Percentiles rank a stretch among this genome's conserved stretches.
Conservation (phyloP, 176 grass and related monocot genomes). For the Avena insularis region DNA sequence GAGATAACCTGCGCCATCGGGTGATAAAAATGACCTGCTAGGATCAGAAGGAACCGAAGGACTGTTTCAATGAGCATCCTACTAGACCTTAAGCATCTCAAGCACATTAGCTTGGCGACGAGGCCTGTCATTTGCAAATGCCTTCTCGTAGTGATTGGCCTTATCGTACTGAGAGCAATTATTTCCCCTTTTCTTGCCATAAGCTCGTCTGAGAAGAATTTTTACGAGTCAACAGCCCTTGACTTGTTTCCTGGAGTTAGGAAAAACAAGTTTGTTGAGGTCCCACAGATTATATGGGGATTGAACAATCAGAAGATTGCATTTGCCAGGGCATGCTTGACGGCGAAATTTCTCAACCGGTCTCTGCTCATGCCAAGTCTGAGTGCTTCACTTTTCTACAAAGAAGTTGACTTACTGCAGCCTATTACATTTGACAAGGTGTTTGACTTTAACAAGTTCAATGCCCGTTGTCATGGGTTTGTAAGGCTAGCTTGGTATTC, state of each 20-base stretch:
- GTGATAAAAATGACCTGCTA: background rate
- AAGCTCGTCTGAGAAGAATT: slow-evolving; percentile 55
- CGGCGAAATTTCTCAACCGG: slow-evolving; percentile 80
- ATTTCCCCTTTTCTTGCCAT: slow-evolving; percentile 65
- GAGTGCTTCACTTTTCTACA: slow-evolving; percentile 95
- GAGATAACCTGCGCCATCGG: background rate
- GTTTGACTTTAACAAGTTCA: slow-evolving; percentile 90
- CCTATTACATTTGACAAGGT: slow-evolving; percentile 86
- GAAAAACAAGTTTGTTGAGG: slow-evolving; percentile 78
- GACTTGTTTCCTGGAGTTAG: slow-evolving; percentile 62
- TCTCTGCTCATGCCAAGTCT: slow-evolving; percentile 96
- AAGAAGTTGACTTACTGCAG: slow-evolving; percentile 90
- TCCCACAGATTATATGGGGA: slow-evolving; percentile 98
- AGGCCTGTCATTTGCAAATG: slow-evolving; percentile 60
- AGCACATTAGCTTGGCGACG: slow-evolving; percentile 51
- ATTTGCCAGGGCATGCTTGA: slow-evolving; percentile 86
- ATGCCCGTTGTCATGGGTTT: slow-evolving; percentile 72
- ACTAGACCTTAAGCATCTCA: slow-evolving; percentile 59
- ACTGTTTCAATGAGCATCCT: slow-evolving; percentile 50
- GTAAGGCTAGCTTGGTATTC: slow-evolving; percentile 84
- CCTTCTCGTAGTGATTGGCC: slow-evolving; percentile 55
- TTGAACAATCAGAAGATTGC: slow-evolving; percentile 99
- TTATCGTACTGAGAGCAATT: slow-evolving; percentile 62
- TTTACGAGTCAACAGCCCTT: slow-evolving; percentile 45
- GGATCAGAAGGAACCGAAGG: slow-evolving; percentile 38